Percentiles rank a stretch among this genome's conserved stretches.
Evolutionary conservation across 129 eudicot genomes (phyloP).

Genomic region (Escallonia herrerae): DNA sequence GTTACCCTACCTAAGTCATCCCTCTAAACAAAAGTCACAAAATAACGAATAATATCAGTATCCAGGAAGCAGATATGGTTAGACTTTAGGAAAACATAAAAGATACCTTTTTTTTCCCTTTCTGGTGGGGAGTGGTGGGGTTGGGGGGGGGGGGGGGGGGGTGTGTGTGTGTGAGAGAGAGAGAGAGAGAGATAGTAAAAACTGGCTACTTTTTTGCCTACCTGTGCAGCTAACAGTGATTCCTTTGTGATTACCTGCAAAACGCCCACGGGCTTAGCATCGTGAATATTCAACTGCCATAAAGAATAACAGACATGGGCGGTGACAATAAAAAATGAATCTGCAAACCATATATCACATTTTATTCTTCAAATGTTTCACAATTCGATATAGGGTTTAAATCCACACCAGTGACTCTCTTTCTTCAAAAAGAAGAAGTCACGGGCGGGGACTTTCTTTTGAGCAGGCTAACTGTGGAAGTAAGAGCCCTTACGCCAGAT

Average conservation of each 20-base stretch:
- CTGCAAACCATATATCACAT: background rate
- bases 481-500: too few relatives aligned
- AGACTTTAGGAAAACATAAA: too few relatives aligned
- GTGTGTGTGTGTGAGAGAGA: background rate
- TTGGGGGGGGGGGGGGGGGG: too few relatives aligned
- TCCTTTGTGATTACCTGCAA: slow-evolving; percentile 54
- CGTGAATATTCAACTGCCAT: too few relatives aligned
- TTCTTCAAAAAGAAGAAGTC: background rate
- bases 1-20: slow-evolving; percentile 80
- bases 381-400: background rate
- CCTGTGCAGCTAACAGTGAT: slow-evolving; percentile 62
- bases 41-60: background rate
- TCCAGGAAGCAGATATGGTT: background rate
- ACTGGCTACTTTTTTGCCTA: background rate
- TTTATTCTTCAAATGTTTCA: too few relatives aligned
- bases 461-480: too few relatives aligned
- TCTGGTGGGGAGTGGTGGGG: too few relatives aligned
- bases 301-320: background rate
- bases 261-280: background rate
- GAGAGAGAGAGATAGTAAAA: background rate
- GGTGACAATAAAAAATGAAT: background rate
- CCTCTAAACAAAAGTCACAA: slow-evolving; percentile 35
- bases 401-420: too few relatives aligned
- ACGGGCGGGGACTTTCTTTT: too few relatives aligned
- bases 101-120: too few relatives aligned